Evolutionary conservation across 2,329 filamentous ascomycete genomes (phyloP), one percentile per base, ranked within the genome.

Genomic region (Onygenales sp.): DNA sequence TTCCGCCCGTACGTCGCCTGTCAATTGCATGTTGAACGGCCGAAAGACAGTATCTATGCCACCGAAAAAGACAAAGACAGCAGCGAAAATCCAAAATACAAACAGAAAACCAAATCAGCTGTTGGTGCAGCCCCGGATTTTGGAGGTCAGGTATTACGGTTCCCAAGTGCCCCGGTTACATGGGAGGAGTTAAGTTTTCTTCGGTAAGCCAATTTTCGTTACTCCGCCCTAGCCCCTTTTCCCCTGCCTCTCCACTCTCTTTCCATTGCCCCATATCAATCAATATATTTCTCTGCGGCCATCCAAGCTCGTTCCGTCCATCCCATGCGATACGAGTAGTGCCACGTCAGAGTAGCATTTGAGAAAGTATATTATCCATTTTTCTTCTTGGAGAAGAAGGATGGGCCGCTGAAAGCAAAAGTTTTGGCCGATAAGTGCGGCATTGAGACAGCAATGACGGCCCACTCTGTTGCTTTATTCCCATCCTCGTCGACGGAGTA

Each of bases 1-100:
- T 87, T 93, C 57, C 81, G 83, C 41, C 89, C 89, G 1, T 81
- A 87, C 55, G 79, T 95, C 61, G 89, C 86, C 65, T 85, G 85
- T 58, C 86, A 93, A 66, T 71, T 96, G 53, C 89, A 94, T 67
- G 82, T 91, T 13, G 89, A 93, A 64, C 86, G 75, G 53, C 72
- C 72, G n/a, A 74, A 76, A 51, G 76, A 79, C 57, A 70, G 70
- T 5, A 67, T 68, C 7, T 66, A 69, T 2, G 69, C 69, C 47
- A 14, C 71, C 67, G 77, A 76, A 46, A 73, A 73, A 21, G 72
- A 75, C 5, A 74, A 76, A 57, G 73, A 75, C 54, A 80, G 82
- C 59, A 78, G 79, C 56, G 73, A 74, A 48, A 67, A 65, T 51
- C 63, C 61, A 43, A 70, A 78, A 43, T 83, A 78, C 72, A 85